A percentile compares a stretch with the other conserved stretches of the same genome.
Evolutionary conservation across 2,329 filamentous ascomycete genomes (phyloP).

Genomic region (Niveomyces coronatus): DNA sequence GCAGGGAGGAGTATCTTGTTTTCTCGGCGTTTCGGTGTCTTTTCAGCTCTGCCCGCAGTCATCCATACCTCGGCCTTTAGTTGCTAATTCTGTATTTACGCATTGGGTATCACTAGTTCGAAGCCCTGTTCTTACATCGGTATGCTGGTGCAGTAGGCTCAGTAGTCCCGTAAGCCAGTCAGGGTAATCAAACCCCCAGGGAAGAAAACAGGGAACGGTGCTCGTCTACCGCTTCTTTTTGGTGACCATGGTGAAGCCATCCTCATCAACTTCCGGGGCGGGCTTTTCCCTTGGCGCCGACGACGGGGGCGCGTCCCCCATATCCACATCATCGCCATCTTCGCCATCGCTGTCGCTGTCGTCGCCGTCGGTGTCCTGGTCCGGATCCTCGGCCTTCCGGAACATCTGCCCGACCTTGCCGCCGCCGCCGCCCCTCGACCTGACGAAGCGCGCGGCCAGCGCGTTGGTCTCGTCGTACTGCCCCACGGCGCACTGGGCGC

Average conservation of each 20-base stretch:
- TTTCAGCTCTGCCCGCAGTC: neutral
- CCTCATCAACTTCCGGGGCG: conserved; percentile 65
- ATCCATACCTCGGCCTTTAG: conserved; percentile 1
- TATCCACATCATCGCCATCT: conserved; percentile 53
- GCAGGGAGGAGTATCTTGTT: conserved; percentile 14
- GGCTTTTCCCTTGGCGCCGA: conserved; percentile 49
- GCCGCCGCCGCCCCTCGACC: conserved; percentile 42
- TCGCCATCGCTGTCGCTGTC: conserved; percentile 43
- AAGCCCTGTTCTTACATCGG: conserved; percentile 1
- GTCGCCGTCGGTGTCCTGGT: conserved; percentile 49
- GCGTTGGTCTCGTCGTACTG: conserved; percentile 54
- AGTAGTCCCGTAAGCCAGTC: neutral
- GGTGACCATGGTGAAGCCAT: conserved; percentile 69
- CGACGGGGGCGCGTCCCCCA: conserved; percentile 55
- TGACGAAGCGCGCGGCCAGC: conserved; percentile 53
- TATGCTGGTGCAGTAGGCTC: neutral
- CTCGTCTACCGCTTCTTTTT: conserved; percentile 51
- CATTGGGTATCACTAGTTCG: conserved; percentile 10
- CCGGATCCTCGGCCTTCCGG: conserved; percentile 42
- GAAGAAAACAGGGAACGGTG: too few relatives aligned
- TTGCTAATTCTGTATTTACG: conserved; percentile 10
- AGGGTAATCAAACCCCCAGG: too few relatives aligned
- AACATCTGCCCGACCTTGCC: conserved; percentile 40
- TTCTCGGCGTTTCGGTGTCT: conserved; percentile 3
- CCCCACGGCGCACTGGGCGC: conserved; percentile 53